Base-by-base conservation (phyloP, 495 filamentous ascomycete genomes). In the Lasiosphaeria hispida region DNA sequence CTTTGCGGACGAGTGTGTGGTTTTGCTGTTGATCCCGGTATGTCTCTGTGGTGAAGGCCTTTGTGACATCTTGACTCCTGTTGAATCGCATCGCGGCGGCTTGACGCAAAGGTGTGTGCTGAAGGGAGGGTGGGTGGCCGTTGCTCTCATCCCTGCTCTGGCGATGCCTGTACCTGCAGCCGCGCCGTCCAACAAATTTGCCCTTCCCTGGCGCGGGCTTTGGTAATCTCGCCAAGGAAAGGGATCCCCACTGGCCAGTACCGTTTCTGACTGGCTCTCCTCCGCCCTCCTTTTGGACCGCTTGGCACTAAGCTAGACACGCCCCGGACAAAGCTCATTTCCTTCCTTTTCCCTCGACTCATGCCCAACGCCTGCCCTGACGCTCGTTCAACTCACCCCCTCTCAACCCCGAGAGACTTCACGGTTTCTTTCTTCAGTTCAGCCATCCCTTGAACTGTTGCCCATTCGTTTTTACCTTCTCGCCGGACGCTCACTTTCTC, bases 151-250 rank as follows among this genome's bases (percentile, higher is more conserved):
- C 49, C 57, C 23, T 57, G 37, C 18, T 14, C 18, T 48, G 10
- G 45, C 37, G 50, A 47, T 23, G 33, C 42, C 47, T 37, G 67
- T 67, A 62, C 67, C 67, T 69, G 67, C 67, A 67, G 60, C 37
- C 62, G 63, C 48, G 48, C 55, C 57, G 40, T 58, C 52, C 34
- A 48, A 23, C 41, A 53, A 53, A 56, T 62, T 59, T 57, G 52
- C 62, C 53, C 48, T 48, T 52, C 50, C 40, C 43, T 37, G 18
- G 42, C 14, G 11, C 15, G 48, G 13, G 18, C 43, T 54, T 53
- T 30, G 23, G 61, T 56, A 72, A 72, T 72, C 58, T 72, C 69
- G 67, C 67, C 67, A 72, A 68, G 67, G 55, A 63, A 48, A 42
- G 63, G 48, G 57, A 52, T 64, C 57, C 55, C 59, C 64, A 66